Evolutionary conservation across 306 rosid genomes (phyloP), one percentile per base, ranked within the genome.

Genomic region (Mimosa bimucronata): DNA sequence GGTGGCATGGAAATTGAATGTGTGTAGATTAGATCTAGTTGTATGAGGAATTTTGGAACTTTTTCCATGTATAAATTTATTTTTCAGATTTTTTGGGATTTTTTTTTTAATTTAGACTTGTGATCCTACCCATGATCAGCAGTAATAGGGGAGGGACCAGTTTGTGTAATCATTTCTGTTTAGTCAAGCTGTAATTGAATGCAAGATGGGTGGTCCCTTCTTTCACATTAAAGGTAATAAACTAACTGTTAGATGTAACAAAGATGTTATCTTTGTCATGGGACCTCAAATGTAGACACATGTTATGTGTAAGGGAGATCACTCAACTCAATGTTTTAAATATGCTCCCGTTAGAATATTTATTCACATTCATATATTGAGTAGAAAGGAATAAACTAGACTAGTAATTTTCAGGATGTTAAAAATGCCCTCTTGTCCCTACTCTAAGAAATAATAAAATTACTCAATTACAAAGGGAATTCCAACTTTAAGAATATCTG

Each of bases 161-260:
- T 15, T 64, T 81, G 21, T 61, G 67, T 31, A 71, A 82, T 75
- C 46, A 66, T 71, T 81, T 76, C 37, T 72, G 71, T 66, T n/a
- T 76, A 71, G 82, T 82, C 84, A 82, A 79, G 41, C 29, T 79
- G 37, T 52, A 76, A 82, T 71, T 86, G 67, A 86, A 79, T 79
- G 82, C 45, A 14, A n/a, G 7, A 21, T 16, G 9, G 46, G 86
- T 79, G 86, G 86, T 79, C 86, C 86, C 77, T 69, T 26, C 81
- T 55, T 66, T 75, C 76, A 72, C 65, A 82, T 72, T 86, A 58
- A 79, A 82, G 79, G 12, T 34, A 64, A 82, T 79, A 82, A 72
- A 79, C 82, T 58, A 79, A 76, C 80, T 21, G 9, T 34, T 34
- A 69, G 29, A 65, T 82, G 46, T 38, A 70, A 66, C 73, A 62